Conservation (phyloP, 2,329 filamentous ascomycete species). For the Blastomyces gilchristii region DNA sequence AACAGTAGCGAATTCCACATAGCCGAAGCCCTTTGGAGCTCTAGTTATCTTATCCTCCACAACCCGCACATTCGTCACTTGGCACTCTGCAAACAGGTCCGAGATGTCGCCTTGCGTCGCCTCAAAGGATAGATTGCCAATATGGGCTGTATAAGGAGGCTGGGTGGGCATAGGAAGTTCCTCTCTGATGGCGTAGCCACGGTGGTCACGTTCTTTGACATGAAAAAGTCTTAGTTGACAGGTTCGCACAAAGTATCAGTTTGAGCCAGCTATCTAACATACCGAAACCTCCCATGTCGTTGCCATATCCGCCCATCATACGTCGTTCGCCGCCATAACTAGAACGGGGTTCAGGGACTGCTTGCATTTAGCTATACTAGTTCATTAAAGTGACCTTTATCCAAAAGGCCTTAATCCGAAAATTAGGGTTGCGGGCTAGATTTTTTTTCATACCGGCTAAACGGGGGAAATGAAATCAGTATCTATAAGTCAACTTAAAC, state of each 20-base stretch:
- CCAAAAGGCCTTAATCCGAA: not conserved
- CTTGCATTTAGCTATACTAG: constrained; percentile 1
- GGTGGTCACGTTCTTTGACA: constrained; percentile 19
- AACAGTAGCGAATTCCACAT: constrained; percentile 81
- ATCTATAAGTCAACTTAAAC: constrained; percentile 11
- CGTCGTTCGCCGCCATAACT: constrained; percentile 43
- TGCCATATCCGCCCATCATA: constrained; percentile 36
- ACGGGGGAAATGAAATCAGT: constrained; percentile 15
- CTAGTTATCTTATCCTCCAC: constrained; percentile 92
- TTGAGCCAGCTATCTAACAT: constrained; percentile 11
- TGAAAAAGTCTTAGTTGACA: constrained; percentile 2
- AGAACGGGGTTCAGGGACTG: constrained; percentile 34
- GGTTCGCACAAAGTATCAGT: constrained; percentile 11
- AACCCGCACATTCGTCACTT: constrained; percentile 83
- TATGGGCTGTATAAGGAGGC: constrained; percentile 89
- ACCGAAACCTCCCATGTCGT: constrained; percentile 31
- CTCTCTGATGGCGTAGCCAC: constrained; percentile 45
- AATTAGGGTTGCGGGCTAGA: not conserved
- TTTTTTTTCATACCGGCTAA: constrained; percentile 10
- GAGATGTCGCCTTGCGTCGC: constrained; percentile 72
- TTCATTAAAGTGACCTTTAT: not conserved
- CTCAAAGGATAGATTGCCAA: constrained; percentile 95
- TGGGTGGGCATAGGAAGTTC: constrained; percentile 77
- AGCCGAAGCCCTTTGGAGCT: constrained; percentile 95
- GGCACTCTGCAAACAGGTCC: constrained; percentile 75